Conservation (phyloP, 2,329 filamentous ascomycete genomes). For the Drechslera avenae region DNA sequence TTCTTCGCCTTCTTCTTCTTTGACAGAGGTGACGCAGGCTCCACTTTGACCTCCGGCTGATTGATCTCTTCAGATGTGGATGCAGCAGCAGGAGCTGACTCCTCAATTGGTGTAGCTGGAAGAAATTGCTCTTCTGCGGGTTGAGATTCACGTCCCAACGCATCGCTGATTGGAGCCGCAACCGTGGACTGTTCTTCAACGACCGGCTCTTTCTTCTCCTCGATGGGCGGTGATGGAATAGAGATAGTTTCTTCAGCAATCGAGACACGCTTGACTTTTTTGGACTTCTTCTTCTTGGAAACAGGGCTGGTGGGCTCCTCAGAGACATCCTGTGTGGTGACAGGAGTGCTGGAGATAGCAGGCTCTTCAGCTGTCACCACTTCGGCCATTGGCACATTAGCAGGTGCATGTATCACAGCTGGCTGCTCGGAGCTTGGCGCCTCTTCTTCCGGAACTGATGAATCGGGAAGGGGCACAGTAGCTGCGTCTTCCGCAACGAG, state of each 20-base stretch:
- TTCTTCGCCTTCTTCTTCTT: constrained; percentile 35
- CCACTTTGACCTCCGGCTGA: background rate
- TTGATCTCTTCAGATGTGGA: background rate
- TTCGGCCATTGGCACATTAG: background rate
- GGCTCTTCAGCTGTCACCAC: background rate
- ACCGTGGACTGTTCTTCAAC: background rate
- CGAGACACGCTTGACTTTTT: constrained; percentile 26
- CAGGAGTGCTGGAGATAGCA: background rate
- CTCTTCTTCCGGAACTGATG: background rate
- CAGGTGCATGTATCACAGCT: background rate
- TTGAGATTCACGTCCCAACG: background rate
- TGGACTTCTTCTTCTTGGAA: constrained; percentile 28
- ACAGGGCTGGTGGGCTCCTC: constrained; percentile 8
- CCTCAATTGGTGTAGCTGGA: background rate
- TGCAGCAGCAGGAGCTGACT: background rate
- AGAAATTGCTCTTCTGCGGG: background rate
- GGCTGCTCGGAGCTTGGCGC: background rate
- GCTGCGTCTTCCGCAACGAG: background rate
- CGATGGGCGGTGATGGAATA: constrained; percentile 3
- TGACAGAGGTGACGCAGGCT: constrained; percentile 10
- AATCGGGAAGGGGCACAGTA: background rate
- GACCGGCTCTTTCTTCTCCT: constrained; percentile 12
- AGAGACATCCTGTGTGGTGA: background rate
- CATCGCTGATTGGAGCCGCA: background rate
- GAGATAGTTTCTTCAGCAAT: constrained; percentile 11